Percentiles rank a stretch among this genome's conserved stretches.
These are phyloP conservation scores for Yamadazyma dushanensis DNA, from an alignment of 1,139 yeast species.

Conservation along the genomic window DNA sequence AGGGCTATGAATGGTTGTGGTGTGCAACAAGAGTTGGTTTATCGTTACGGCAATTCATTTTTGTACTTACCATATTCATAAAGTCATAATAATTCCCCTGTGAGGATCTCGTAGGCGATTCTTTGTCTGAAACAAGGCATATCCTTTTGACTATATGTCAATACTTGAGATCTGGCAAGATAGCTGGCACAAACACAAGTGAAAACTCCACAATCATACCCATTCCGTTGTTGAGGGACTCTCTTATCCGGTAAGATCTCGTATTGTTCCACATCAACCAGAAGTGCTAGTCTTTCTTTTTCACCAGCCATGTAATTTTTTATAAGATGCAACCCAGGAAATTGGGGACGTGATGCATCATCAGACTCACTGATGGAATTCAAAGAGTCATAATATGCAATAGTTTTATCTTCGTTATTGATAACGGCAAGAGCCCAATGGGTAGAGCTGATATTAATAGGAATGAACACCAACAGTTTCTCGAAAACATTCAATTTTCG, in stretches of 20 bases:
- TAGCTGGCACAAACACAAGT: conserved; percentile 77
- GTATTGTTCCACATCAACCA: conserved; percentile 34
- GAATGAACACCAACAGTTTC: conserved; percentile 69
- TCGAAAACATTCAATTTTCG: conserved; percentile 68
- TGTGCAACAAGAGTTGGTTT: too few species aligned
- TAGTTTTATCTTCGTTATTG: conserved; percentile 56
- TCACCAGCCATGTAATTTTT: conserved; percentile 62
- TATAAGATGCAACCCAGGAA: conserved; percentile 40
- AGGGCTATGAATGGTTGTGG: too few species aligned
- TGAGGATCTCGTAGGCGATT: conserved; percentile 59
- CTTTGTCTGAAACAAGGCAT: conserved; percentile 68
- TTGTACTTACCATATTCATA: too few species aligned
- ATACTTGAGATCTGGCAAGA: conserved; percentile 46
- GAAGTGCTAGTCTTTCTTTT: conserved; percentile 44
- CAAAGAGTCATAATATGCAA: conserved; percentile 79
- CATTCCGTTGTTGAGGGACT: conserved; percentile 87
- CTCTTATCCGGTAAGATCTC: conserved; percentile 34
- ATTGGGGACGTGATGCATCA: conserved; percentile 25
- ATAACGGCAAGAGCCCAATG: conserved; percentile 94
- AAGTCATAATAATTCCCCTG: conserved; percentile 4
- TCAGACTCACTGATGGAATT: conserved; percentile 54
- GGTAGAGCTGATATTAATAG: conserved; percentile 76
- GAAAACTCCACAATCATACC: conserved; percentile 94
- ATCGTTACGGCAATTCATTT: too few species aligned
- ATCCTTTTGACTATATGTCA: conserved; percentile 66